These are phyloP conservation scores for Phytopythium sindhum DNA, from an alignment of 352 stramenopile genomes.

Conservation along the genomic window DNA sequence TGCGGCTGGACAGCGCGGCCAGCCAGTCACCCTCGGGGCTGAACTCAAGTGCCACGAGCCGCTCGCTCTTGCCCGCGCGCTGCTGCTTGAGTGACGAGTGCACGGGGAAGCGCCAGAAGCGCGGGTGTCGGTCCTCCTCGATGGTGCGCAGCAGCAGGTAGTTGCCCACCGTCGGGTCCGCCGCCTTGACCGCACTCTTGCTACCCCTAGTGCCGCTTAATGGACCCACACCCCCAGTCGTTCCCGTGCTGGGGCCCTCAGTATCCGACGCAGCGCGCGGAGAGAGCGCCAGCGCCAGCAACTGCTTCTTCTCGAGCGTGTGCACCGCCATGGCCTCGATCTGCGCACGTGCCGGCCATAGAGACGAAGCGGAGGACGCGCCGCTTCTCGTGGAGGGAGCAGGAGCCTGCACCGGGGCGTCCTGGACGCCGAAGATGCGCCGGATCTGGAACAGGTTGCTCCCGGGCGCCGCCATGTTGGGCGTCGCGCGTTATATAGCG, in stretches of 20 bases:
- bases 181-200: neutral
- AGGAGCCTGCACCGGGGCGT: neutral
- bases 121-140: slow-evolving; percentile 66
- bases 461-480: slow-evolving; percentile 21
- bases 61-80: slow-evolving; percentile 38
- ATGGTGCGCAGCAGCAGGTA: slow-evolving; percentile 69
- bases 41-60: slow-evolving; percentile 70
- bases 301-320: slow-evolving; percentile 68
- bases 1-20: slow-evolving; percentile 62
- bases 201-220: neutral
- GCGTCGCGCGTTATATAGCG: too few relatives aligned
- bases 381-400: neutral
- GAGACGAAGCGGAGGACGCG: neutral
- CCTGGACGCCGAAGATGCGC: slow-evolving; percentile 45
- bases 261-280: slow-evolving; percentile 28
- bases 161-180: slow-evolving; percentile 34
- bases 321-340: slow-evolving; percentile 68
- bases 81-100: slow-evolving; percentile 65
- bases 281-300: slow-evolving; percentile 57
- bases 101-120: slow-evolving; percentile 70
- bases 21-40: slow-evolving; percentile 86
- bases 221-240: neutral
- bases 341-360: slow-evolving; percentile 18
- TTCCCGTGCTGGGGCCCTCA: slow-evolving; percentile 1
- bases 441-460: slow-evolving; percentile 76